A percentile compares a stretch with the other conserved stretches of the same genome.
These are phyloP conservation scores for Trichomonascaceae sp. DNA, from an alignment of 1,139 yeast species.

Conservation along the genomic window DNA sequence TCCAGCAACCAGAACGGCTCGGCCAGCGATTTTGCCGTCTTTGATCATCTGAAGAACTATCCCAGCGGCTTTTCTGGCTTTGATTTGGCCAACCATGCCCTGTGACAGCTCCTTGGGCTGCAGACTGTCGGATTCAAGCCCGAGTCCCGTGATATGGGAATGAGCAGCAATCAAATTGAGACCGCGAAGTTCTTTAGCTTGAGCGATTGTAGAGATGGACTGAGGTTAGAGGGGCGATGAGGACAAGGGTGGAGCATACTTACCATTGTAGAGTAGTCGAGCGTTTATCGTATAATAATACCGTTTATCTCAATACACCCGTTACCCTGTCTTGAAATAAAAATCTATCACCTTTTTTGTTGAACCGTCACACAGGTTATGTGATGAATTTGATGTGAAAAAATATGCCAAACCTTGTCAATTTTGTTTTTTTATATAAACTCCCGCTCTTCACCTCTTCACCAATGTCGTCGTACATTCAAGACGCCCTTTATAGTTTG, in stretches of 20 bases:
- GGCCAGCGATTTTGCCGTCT: slow-evolving; percentile 91
- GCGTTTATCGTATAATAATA: too few relatives aligned
- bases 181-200: slow-evolving; percentile 37
- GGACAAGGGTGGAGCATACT: too few relatives aligned
- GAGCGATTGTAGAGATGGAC: slow-evolving; percentile 30
- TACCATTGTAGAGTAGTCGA: not conserved
- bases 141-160: slow-evolving; percentile 92
- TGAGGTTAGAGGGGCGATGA: not conserved
- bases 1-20: slow-evolving; percentile 93
- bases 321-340: too few relatives aligned
- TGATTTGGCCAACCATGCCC: slow-evolving; percentile 97
- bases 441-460: too few relatives aligned
- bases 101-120: slow-evolving; percentile 75
- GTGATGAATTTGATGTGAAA: not conserved
- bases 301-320: too few relatives aligned
- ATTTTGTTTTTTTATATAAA: not conserved
- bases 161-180: slow-evolving; percentile 75
- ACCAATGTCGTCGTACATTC: slow-evolving; percentile 19
- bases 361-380: too few relatives aligned
- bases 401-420: not conserved
- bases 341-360: too few relatives aligned
- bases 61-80: slow-evolving; percentile 95
- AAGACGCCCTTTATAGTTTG: slow-evolving; percentile 27
- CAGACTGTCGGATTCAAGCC: slow-evolving; percentile 74
- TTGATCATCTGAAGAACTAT: slow-evolving; percentile 88